These are phyloP conservation scores for Hericium rajendrae DNA, from an alignment of 768 basidiomycete species.

Conservation along the genomic window DNA sequence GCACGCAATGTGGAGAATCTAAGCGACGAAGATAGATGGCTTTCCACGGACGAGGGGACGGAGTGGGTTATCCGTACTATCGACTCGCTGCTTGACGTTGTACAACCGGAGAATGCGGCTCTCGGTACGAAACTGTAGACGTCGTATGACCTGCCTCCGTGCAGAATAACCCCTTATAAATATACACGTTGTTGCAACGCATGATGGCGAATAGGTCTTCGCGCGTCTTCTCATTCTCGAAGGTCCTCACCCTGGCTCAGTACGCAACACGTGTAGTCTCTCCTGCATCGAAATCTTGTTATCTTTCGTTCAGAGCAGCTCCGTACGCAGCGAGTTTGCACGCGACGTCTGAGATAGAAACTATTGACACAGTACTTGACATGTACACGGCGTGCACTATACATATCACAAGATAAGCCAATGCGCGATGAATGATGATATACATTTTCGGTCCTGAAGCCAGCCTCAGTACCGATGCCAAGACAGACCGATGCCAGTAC, in stretches of 20 bases:
- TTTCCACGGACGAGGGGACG: slow-evolving; percentile 77
- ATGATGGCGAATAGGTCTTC: not conserved
- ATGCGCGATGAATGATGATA: slow-evolving; percentile 4
- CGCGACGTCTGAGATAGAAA: slow-evolving; percentile 8
- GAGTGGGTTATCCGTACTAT: slow-evolving; percentile 83
- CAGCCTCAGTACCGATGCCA: slow-evolving; percentile 11
- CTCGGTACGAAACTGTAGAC: slow-evolving; percentile 49
- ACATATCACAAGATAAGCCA: slow-evolving; percentile 15
- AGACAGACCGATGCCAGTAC: slow-evolving; percentile 4
- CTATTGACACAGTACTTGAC: slow-evolving; percentile 7
- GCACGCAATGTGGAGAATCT: slow-evolving; percentile 52
- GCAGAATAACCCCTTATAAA: slow-evolving; percentile 2
- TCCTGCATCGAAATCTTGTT: not conserved
- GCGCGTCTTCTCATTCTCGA: too few species aligned
- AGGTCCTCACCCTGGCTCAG: not conserved
- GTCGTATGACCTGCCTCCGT: slow-evolving; percentile 2
- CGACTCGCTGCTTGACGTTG: slow-evolving; percentile 71
- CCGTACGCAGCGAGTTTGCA: slow-evolving; percentile 1
- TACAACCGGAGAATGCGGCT: slow-evolving; percentile 29
- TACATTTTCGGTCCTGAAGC: slow-evolving; percentile 7
- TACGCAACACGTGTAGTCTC: not conserved
- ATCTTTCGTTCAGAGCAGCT: too few species aligned
- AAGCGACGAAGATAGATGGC: slow-evolving; percentile 67
- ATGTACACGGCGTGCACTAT: slow-evolving; percentile 11
- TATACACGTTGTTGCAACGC: not conserved